Conservation (phyloP, 2,329 filamentous ascomycete genomes). For the Aspergillus bombycis region DNA sequence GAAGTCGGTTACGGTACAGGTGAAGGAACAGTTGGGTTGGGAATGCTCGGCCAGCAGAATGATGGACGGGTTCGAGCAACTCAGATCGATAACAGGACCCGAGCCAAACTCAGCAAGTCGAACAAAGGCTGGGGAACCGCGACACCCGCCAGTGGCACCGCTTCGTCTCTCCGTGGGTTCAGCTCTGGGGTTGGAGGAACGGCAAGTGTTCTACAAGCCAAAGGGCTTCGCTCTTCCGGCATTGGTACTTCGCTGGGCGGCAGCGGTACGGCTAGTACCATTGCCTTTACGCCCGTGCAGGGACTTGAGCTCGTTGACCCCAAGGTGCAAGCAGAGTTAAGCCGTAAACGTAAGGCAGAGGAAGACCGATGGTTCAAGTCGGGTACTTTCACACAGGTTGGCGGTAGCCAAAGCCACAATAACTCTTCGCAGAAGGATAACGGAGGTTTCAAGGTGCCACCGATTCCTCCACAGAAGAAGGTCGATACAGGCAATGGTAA, state of each 20-base stretch:
- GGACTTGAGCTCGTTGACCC: conserved; percentile 94
- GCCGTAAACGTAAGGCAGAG: conserved; percentile 87
- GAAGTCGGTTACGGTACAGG: conserved; percentile 90
- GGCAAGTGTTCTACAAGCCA: conserved; percentile 71
- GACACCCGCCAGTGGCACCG: conserved; percentile 62
- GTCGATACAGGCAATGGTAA: conserved; percentile 66
- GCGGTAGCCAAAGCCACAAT: conserved; percentile 37
- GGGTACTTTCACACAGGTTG: conserved; percentile 92
- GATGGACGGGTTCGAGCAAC: conserved; percentile 85
- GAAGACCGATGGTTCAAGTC: conserved; percentile 97
- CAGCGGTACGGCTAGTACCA: conserved; percentile 77
- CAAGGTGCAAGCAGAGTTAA: conserved; percentile 84
- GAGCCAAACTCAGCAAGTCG: conserved; percentile 91
- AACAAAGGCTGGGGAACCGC: conserved; percentile 88
- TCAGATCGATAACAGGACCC: conserved; percentile 90
- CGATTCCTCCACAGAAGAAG: conserved; percentile 73
- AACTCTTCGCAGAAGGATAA: conserved; percentile 45
- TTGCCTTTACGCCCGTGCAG: conserved; percentile 93
- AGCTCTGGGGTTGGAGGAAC: conserved; percentile 66
- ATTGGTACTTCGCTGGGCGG: conserved; percentile 72
- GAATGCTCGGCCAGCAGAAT: conserved; percentile 90
- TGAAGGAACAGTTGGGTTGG: conserved; percentile 82
- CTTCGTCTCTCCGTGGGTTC: conserved; percentile 81
- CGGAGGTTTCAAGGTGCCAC: conserved; percentile 81
- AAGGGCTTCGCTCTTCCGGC: conserved; percentile 78